These are phyloP conservation scores for Ensete glaucum DNA, from an alignment of 176 grass and related monocot species.

Conservation along the genomic window DNA sequence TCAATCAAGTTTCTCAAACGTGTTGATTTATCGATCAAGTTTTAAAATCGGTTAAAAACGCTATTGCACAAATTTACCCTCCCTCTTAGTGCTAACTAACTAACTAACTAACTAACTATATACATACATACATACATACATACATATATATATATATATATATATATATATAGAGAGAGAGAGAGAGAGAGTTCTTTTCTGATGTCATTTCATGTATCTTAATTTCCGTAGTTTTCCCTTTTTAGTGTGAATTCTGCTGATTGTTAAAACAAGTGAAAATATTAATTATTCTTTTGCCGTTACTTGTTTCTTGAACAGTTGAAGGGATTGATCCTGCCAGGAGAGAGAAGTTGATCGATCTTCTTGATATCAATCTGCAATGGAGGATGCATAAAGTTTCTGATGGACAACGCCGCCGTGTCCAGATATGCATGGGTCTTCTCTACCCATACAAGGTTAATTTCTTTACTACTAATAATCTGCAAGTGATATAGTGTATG, in stretches of 20 bases:
- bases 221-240: neutral
- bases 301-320: constrained; percentile 55
- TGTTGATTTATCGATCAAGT: no score
- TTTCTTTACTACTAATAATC: constrained; percentile 12
- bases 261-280: neutral
- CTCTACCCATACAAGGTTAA: constrained; percentile 93
- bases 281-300: constrained; percentile 17
- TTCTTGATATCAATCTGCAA: constrained; percentile 85
- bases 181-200: neutral
- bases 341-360: constrained; percentile 75
- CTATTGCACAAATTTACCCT: no score
- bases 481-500: constrained; percentile 5
- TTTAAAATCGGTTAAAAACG: no score
- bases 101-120: no score
- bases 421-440: constrained; percentile 99
- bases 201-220: neutral
- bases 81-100: no score
- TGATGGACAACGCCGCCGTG: constrained; percentile 82
- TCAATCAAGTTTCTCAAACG: no score
- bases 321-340: constrained; percentile 84
- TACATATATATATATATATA: no score
- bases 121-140: no score
- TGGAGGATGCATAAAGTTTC: constrained; percentile 99
- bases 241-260: neutral
- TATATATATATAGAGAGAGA: neutral